Evolutionary conservation across 805 yeast species (phyloP), one percentile per base, ranked within the genome.

Genomic region (Ogataea allantospora): DNA sequence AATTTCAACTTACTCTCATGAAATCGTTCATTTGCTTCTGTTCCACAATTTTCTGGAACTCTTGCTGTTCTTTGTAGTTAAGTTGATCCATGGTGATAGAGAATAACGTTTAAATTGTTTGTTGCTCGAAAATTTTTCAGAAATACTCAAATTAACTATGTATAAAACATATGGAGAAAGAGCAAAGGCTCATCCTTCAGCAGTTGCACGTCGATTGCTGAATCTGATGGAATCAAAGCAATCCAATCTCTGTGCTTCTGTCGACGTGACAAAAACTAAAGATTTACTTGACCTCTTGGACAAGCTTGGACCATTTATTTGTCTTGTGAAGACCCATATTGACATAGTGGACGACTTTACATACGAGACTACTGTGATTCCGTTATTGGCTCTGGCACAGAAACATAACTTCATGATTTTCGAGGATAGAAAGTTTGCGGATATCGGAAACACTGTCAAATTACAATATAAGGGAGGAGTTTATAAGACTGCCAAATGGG

Each of bases 1-100:
- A 15, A 13, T 26, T 36, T 35, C 30, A n/a, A 66, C 70, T 43
- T 52, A 78, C 78, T 63, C 93, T 83, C 98, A 93, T 91, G 82
- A 91, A 93, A 66, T 91, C 99, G 67, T 85, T 86, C 96, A 93
- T 89, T 70, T 91, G 99, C 75, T 91, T 91, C 63, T 85, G 89
- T 70, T 91, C 99, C 49, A 91, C 95, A 48, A 91, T 71, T 65
- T 83, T 89, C 68, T 88, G 96, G 68, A 91, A 91, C 56, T 88
- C 91, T 68, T 88, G 96, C 70, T 93, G 98, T 70, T 91, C 99
- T 63, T 87, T 85, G 62, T 80, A 81, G 75, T 91, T 91, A 55
- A 91, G 75, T 67, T 87, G 95, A 60, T 91, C 99, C 99, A 91
- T 91, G 30, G 25, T 26, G 27, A n/a, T 14, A 13, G 15, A 15